These are phyloP conservation scores for Carex arenaria DNA, from an alignment of 202 grass and related monocot genomes.

Conservation along the genomic window DNA sequence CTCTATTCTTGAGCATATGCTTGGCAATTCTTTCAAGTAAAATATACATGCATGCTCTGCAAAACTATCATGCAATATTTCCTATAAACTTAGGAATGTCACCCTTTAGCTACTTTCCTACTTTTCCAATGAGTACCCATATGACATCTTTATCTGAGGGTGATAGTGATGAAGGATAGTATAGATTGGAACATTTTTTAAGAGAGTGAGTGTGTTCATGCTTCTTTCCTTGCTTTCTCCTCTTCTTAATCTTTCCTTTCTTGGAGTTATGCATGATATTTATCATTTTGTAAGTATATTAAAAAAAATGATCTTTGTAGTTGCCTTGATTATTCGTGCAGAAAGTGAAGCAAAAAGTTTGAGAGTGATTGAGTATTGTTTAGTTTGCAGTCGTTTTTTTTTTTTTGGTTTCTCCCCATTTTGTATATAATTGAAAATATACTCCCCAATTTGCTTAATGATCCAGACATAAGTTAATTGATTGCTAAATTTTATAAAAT, in stretches of 20 bases:
- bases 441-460: not conserved
- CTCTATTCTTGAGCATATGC: not conserved
- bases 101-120: not conserved
- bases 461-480: not conserved
- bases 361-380: not conserved
- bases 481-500: not conserved
- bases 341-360: not conserved
- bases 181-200: not conserved
- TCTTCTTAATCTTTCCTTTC: not conserved
- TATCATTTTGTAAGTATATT: conserved; percentile 1
- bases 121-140: not conserved
- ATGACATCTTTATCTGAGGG: not conserved
- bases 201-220: not conserved
- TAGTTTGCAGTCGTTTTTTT: not conserved
- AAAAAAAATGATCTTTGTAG: not conserved
- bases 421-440: not conserved
- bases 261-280: not conserved
- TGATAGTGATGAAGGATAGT: not conserved
- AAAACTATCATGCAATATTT: not conserved
- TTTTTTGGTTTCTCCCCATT: not conserved
- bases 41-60: not conserved
- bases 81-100: not conserved
- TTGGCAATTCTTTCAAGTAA: conserved; percentile 11
- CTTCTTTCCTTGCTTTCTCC: not conserved
- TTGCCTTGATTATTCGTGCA: not conserved